phyloP scores from a whole-genome alignment of 164 flowering plant genomes.

The Vitis rotundifolia region DNA sequence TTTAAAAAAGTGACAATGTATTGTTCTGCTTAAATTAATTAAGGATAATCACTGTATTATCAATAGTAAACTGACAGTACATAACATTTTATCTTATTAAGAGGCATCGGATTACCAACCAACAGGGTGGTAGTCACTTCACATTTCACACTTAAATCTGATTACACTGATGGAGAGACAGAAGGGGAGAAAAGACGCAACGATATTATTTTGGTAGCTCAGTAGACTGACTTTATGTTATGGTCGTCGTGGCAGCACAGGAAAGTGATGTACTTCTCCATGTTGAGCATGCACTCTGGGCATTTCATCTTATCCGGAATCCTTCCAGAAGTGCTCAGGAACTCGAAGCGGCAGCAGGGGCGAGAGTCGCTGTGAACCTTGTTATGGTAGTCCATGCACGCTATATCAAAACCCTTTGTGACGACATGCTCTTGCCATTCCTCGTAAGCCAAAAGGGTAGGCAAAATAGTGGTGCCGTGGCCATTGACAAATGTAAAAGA shows the following conservation, averaged over 20 bases:
- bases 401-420: constrained; percentile 15
- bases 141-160: no score
- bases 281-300: constrained; percentile 38
- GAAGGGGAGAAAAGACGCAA: no score
- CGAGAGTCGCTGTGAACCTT: constrained; percentile 16
- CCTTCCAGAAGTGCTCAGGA: constrained; percentile 20
- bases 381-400: constrained; percentile 18
- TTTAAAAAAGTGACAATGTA: no score
- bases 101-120: no score
- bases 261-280: constrained; percentile 40
- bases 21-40: no score
- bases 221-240: neutral
- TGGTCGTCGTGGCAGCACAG: constrained; percentile 42
- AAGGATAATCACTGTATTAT: no score
- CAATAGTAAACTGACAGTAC: no score
- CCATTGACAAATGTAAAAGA: constrained; percentile 22
- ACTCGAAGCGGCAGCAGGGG: constrained; percentile 43
- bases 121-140: no score
- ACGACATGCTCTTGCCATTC: constrained; percentile 24
- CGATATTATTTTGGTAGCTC: no score
- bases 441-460: constrained; percentile 22
- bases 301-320: constrained; percentile 34
- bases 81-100: no score
- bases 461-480: constrained; percentile 15
- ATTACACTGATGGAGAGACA: no score